Evolutionary conservation across 805 yeast genomes (phyloP), one percentile per base, ranked within the genome.

Genomic region (Pichia kluyveri): DNA sequence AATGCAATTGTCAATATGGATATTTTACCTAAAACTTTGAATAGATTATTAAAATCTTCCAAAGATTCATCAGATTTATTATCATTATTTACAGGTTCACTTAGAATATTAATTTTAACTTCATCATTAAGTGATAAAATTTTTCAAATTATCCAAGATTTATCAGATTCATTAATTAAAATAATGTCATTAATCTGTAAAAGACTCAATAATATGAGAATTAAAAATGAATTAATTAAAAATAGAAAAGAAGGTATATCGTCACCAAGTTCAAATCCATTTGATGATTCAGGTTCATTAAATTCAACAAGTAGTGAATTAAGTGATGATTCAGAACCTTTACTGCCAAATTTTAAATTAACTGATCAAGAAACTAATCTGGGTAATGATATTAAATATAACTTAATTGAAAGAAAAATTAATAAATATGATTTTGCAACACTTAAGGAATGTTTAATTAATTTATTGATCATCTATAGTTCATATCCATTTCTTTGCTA

Each of bases 401-500:
- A 30, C 14, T 8, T n/a, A 8, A 4, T 48, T 7, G 38, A 38
- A 26, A 15, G 18, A 2, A 38, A 41, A 41, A 32, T 46, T 18
- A 27, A 30, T 15, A 38, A 32, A 23, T 37, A 38, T 23, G 38
- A 32, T 30, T 19, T 19, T 8, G 8, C 9, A 32, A 56, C 53
- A 12, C 23, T 47, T 1, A 49, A 51, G 14, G 31, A 45, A 6
- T 51, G 65, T 8, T 45, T 69, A 28, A 52, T 57, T 5, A 67
- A 65, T 46, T 54, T 66, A 8, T 50, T 66, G 26, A 55, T 53
- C n/a, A 54, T 65, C 5, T 69, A 63, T 50, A 59, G 56, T 30
- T 60, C 59, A 18, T 61, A 52, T 40, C 72, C 73, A 34, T 67
- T 63, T 45, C 48, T 63, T 27, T 67, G 65, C 51, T 62, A 60